Evolutionary conservation across 345 rosid genomes (phyloP), one percentile per base, ranked within the genome.

Genomic region (Ricinus communis): DNA sequence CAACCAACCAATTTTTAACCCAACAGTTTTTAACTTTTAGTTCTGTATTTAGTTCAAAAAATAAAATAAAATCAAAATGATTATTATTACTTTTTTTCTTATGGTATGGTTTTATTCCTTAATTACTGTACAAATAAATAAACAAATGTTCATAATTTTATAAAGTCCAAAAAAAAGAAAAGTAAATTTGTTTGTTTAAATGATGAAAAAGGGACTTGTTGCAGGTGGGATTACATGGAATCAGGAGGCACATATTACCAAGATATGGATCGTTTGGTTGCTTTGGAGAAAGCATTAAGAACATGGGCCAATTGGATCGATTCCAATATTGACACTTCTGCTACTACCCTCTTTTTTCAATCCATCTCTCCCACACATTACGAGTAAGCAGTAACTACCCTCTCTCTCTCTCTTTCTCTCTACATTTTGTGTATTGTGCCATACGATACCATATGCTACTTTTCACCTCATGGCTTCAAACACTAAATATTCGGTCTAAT

Each of bases 211-310:
- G n/a, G n/a, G n/a, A n/a, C n/a, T n/a, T 27, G 61, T 55, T 65
- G 80, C 93, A 95, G 98, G 80, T 95, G 99, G 99, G 97, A 92
- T 81, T 82, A 86, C 76, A 95, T 95, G 78, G 91, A 89, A 77
- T 81, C 90, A 57, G 92, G 84, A 49, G 94, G 94, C 16, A 77
- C 67, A 19, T 81, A 82, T 73, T 95, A 92, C 82, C 75, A 70
- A 57, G 99, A 95, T 86, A 90, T 92, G 93, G 94, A 92, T 74
- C 87, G 98, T 12, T 71, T 86, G 74, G 81, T 74, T 51, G 99
- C 99, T 25, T 65, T 92, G 84, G 86, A 86, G 77, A 88, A 84
- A 85, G 97, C 86, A 40, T 79, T 95, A 50, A 77, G 87, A 79
- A 84, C 98, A 70, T 92, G 97, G 99, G 87, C 96, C 74, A 79